Percentiles rank a stretch among this genome's conserved stretches.
phyloP scores from a whole-genome alignment of 192 early-diverging fungal species.

The Coemansia sp. region DNA sequence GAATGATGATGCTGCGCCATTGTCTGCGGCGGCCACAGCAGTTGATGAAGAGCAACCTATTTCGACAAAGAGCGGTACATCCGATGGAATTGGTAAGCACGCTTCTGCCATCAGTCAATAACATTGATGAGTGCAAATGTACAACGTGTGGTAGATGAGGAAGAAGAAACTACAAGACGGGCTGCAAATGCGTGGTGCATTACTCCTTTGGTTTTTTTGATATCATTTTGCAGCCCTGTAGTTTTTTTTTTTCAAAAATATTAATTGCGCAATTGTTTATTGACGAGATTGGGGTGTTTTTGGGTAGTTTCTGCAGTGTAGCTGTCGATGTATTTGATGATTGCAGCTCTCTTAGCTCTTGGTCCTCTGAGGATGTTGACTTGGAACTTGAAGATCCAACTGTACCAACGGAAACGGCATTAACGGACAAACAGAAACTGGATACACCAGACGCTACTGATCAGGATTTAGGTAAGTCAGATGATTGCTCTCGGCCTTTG shows the following conservation, averaged over 20 bases:
- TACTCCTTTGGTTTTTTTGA: background rate
- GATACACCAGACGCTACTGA: background rate
- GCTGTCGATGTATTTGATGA: conserved; percentile 21
- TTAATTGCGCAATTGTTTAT: background rate
- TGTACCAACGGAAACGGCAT: background rate
- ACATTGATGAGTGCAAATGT: background rate
- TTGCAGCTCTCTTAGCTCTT: conserved; percentile 42
- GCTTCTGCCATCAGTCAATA: conserved; percentile 1
- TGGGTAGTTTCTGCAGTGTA: conserved; percentile 5
- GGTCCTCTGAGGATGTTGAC: conserved; percentile 9
- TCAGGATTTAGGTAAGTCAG: background rate
- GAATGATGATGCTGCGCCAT: conserved; percentile 15
- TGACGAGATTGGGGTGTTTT: background rate
- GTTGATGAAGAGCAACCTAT: background rate
- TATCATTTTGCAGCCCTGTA: background rate
- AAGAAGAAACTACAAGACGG: background rate
- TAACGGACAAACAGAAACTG: background rate
- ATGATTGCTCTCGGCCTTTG: background rate
- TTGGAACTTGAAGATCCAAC: background rate
- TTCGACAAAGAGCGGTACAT: background rate
- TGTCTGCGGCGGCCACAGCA: background rate
- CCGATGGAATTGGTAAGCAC: conserved; percentile 24
- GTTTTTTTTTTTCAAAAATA: conserved; percentile 3
- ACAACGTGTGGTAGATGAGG: background rate
- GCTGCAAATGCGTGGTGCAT: background rate